Conservation (phyloP, 176 grass and related monocot genomes). For the Ensete ventricosum region DNA sequence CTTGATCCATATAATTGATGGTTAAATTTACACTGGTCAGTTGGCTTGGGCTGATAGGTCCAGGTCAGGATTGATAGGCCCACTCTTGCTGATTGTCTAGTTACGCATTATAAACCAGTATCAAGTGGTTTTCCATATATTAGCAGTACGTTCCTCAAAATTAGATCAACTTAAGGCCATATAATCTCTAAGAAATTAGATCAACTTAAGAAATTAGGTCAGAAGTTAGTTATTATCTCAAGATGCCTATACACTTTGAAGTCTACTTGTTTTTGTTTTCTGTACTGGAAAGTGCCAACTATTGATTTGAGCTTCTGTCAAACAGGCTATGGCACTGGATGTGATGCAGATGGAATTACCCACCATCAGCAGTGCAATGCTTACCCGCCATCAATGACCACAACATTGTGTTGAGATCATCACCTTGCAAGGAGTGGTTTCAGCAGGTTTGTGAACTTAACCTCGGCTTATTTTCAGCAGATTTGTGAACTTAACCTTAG, state of each 20-base stretch:
- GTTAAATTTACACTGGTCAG: too few relatives aligned
- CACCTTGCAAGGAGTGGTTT: constrained; percentile 85
- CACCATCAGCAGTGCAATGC: constrained; percentile 80
- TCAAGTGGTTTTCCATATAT: too few relatives aligned
- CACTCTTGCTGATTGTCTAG: too few relatives aligned
- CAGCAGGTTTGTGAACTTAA: constrained; percentile 34
- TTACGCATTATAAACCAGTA: too few relatives aligned
- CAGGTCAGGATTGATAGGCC: too few relatives aligned
- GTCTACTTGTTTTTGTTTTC: background rate
- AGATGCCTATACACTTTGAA: background rate
- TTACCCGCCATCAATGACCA: constrained; percentile 62
- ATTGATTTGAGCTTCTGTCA: background rate
- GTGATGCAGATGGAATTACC: constrained; percentile 92
- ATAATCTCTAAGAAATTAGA: too few relatives aligned
- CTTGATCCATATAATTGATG: too few relatives aligned
- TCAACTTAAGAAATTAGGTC: too few relatives aligned
- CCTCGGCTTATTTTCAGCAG: background rate
- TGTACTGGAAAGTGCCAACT: background rate
- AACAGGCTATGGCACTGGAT: constrained; percentile 65
- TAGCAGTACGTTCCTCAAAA: too few relatives aligned
- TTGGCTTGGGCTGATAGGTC: too few relatives aligned
- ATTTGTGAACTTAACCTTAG: constrained; percentile 29
- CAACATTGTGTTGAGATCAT: constrained; percentile 72
- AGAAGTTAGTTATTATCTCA: too few relatives aligned
- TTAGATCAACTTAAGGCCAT: too few relatives aligned